Percentiles rank a stretch among this genome's conserved stretches.
These are phyloP conservation scores for Candida easanensis DNA, from an alignment of 805 yeast genomes.

Conservation along the genomic window DNA sequence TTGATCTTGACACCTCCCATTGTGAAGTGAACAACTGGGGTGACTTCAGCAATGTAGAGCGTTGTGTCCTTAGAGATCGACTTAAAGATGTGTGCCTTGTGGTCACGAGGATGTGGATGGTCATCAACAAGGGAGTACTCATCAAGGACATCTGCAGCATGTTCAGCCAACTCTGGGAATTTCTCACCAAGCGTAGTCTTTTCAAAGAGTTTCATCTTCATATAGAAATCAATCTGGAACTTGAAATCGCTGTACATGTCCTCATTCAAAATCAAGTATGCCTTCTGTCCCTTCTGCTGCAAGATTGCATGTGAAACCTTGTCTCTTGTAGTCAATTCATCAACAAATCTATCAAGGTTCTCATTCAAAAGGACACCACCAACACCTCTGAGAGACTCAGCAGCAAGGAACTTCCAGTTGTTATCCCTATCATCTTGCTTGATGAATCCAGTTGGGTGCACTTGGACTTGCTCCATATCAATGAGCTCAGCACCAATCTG, in stretches of 20 bases:
- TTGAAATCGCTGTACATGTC: constrained; percentile 43
- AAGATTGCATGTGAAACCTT: constrained; percentile 44
- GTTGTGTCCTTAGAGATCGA: constrained; percentile 26
- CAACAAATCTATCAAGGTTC: constrained; percentile 43
- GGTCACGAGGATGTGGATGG: constrained; percentile 37
- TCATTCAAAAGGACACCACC: constrained; percentile 54
- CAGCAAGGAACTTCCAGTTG: constrained; percentile 55
- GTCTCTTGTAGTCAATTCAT: constrained; percentile 56
- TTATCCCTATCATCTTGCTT: constrained; percentile 38
- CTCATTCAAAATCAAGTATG: constrained; percentile 38
- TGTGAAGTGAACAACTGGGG: constrained; percentile 65
- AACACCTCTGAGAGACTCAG: constrained; percentile 56
- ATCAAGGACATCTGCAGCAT: constrained; percentile 22
- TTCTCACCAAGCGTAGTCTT: constrained; percentile 31
- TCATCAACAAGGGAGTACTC: constrained; percentile 18
- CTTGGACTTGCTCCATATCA: constrained; percentile 58
- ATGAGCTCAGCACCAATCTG: constrained; percentile 46
- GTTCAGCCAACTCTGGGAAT: constrained; percentile 24
- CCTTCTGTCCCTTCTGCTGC: constrained; percentile 29
- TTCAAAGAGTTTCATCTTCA: constrained; percentile 34
- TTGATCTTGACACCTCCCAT: constrained; percentile 66
- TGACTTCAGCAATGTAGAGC: constrained; percentile 48
- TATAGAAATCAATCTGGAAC: constrained; percentile 51
- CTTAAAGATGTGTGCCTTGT: constrained; percentile 33
- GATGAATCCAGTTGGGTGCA: constrained; percentile 63